Percentiles rank a stretch among this genome's conserved stretches.
These are phyloP conservation scores for Boletus reticuloceps DNA, from an alignment of 768 basidiomycete species.

Conservation along the genomic window DNA sequence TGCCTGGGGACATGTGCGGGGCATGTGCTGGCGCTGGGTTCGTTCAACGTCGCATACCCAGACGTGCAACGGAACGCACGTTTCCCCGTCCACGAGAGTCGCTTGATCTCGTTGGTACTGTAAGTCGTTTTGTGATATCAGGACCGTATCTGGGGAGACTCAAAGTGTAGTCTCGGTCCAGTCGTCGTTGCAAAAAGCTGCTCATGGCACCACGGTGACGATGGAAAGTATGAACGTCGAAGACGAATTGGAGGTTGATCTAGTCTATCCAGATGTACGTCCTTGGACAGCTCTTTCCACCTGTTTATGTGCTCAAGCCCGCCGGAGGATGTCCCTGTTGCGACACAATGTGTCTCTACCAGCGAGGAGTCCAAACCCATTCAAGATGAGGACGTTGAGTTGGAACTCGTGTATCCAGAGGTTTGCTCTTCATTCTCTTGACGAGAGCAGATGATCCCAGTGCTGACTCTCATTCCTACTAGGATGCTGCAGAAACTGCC, in stretches of 20 bases:
- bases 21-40: slow-evolving; percentile 11
- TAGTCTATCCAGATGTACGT: slow-evolving; percentile 26
- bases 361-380: too few relatives aligned
- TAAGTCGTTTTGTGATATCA: not conserved
- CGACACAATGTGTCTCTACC: not conserved
- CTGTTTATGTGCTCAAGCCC: not conserved
- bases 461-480: not conserved
- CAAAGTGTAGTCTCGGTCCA: not conserved
- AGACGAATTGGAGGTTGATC: slow-evolving; percentile 10
- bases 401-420: slow-evolving; percentile 18
- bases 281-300: not conserved
- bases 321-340: slow-evolving; percentile 2
- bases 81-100: not conserved
- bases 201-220: not conserved
- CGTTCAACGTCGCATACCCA: not conserved
- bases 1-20: slow-evolving; percentile 8
- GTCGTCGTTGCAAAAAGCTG: not conserved
- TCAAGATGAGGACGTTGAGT: slow-evolving; percentile 6
- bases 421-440: not conserved
- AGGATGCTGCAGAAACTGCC: slow-evolving; percentile 8
- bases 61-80: not conserved
- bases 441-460: not conserved
- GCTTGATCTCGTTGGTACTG: not conserved
- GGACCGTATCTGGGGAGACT: not conserved
- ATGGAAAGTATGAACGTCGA: not conserved